Percentiles rank a stretch among this genome's conserved stretches.
Evolutionary conservation across 257 asterid species (phyloP).

Genomic region (Lantana camara): DNA sequence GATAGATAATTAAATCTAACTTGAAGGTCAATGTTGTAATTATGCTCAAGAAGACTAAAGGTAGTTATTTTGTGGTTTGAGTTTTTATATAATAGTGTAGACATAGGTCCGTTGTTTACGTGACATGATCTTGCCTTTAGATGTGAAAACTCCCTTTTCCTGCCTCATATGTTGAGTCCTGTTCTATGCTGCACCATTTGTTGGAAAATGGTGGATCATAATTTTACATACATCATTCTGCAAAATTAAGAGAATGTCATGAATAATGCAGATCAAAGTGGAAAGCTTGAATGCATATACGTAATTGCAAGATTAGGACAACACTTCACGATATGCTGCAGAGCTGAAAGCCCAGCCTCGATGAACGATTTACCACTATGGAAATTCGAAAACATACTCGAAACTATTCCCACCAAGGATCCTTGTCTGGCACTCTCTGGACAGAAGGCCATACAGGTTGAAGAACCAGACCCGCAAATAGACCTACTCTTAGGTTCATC

Average conservation of each 20-base stretch:
- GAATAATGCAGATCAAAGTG: conserved; percentile 86
- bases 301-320: conserved; percentile 90
- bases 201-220: not conserved
- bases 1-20: too few relatives aligned
- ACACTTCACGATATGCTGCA: conserved; percentile 84
- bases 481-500: conserved; percentile 75
- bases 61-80: too few relatives aligned
- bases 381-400: conserved; percentile 86
- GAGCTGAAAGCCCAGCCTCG: conserved; percentile 98
- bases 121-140: not conserved
- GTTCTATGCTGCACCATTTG: conserved; percentile 17
- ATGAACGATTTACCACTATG: conserved; percentile 91
- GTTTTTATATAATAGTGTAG: too few relatives aligned
- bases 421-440: conserved; percentile 92
- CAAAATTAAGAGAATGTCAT: conserved; percentile 29
- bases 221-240: conserved; percentile 1
- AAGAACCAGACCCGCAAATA: conserved; percentile 98
- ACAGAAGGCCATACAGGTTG: conserved; percentile 94
- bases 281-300: conserved; percentile 94
- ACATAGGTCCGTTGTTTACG: conserved; percentile 1
- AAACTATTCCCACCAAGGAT: conserved; percentile 83
- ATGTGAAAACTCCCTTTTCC: conserved; percentile 15
- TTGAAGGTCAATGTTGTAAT: too few relatives aligned
- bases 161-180: conserved; percentile 6
- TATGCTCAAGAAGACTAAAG: too few relatives aligned